A percentile compares a stretch with the other conserved stretches of the same genome.
Evolutionary conservation across 192 early-diverging fungal genomes (phyloP).

Genomic region (Backusella sp.): DNA sequence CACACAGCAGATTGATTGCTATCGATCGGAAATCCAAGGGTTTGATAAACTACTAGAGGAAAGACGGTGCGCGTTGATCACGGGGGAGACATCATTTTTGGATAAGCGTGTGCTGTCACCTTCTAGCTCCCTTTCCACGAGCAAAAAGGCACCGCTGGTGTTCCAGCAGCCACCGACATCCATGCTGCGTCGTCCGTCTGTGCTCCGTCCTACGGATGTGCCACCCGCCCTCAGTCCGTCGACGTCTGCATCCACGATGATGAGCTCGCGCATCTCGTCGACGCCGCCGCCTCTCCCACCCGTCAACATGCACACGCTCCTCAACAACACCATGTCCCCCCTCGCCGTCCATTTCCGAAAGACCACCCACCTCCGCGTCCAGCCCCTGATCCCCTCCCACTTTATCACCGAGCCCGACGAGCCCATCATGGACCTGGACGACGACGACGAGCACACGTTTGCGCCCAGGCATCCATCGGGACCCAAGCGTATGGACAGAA

Average conservation of each 20-base stretch:
- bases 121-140: constrained; percentile 9
- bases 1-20: constrained; percentile 64
- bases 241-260: neutral
- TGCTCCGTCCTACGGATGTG: neutral
- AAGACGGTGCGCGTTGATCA: constrained; percentile 54
- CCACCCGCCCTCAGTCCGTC: neutral
- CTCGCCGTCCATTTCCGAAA: constrained; percentile 34
- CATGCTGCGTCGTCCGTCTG: neutral
- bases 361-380: constrained; percentile 46
- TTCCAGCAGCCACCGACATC: neutral
- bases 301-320: constrained; percentile 37
- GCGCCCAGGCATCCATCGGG: constrained; percentile 29
- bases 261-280: constrained; percentile 16
- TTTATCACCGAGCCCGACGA: constrained; percentile 50
- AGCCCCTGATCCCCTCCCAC: constrained; percentile 53
- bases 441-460: constrained; percentile 41
- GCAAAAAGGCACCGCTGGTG: neutral
- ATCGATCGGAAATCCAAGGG: constrained; percentile 52
- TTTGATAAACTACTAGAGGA: constrained; percentile 61
- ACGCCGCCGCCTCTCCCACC: constrained; percentile 23
- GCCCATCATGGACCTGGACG: constrained; percentile 36
- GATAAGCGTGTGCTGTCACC: constrained; percentile 36
- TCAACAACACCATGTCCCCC: constrained; percentile 17
- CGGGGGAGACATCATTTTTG: constrained; percentile 25
- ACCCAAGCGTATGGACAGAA: constrained; percentile 36